Conservation (phyloP, 176 grass and related monocot genomes). For the Avena sativa region DNA sequence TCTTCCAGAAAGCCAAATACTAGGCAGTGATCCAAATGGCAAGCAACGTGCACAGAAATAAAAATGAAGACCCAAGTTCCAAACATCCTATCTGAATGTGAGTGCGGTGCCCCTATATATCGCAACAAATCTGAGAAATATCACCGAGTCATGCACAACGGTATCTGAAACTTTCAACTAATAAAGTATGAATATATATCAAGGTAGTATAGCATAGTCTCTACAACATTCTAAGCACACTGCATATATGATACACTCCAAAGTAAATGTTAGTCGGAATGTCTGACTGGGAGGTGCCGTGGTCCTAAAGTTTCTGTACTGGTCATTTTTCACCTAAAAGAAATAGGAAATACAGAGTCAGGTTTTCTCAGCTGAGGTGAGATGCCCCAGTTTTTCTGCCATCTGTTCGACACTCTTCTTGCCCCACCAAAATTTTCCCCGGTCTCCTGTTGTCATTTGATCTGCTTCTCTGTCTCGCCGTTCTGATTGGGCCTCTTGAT, state of each 20-base stretch:
- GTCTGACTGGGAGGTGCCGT: constrained; percentile 17
- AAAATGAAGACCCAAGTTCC: neutral
- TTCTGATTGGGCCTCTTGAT: constrained; percentile 81
- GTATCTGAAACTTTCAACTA: constrained; percentile 19
- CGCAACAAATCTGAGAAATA: neutral
- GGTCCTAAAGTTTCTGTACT: constrained; percentile 45
- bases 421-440: constrained; percentile 53
- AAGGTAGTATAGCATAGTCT: neutral
- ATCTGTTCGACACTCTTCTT: constrained; percentile 68
- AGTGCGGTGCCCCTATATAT: neutral
- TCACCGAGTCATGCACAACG: neutral
- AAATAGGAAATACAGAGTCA: constrained; percentile 44
- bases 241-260: constrained; percentile 44
- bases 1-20: neutral
- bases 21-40: neutral
- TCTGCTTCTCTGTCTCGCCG: constrained; percentile 54
- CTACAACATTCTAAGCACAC: constrained; percentile 31
- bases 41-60: neutral
- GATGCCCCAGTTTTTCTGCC: constrained; percentile 69
- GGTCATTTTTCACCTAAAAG: constrained; percentile 43
- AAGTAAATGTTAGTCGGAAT: constrained; percentile 50
- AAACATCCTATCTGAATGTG: neutral
- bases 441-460: constrained; percentile 42
- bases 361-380: constrained; percentile 71
- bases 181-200: constrained; percentile 22